phyloP scores from a whole-genome alignment of 2,329 filamentous ascomycete genomes.

The Apiospora kogelbergensis region DNA sequence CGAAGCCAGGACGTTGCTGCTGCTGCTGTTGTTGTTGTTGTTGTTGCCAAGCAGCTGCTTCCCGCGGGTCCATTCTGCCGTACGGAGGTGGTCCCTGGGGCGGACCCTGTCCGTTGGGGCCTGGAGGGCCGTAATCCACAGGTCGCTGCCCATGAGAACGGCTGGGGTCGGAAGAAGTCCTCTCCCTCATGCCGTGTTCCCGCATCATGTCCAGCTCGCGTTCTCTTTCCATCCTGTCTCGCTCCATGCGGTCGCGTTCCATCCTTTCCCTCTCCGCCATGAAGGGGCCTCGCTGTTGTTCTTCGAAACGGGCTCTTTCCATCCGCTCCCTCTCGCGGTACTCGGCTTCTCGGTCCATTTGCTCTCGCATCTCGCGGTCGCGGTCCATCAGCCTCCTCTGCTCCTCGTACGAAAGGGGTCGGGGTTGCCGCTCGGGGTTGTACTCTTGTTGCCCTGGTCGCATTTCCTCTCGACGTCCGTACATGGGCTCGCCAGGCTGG shows the following conservation, averaged over 20 bases:
- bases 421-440: constrained; percentile 48
- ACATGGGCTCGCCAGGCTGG: constrained; percentile 39
- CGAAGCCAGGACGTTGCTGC: constrained; percentile 36
- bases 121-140: constrained; percentile 43
- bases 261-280: constrained; percentile 36
- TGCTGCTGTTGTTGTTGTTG: not conserved
- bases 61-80: constrained; percentile 32
- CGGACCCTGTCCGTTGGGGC: constrained; percentile 24
- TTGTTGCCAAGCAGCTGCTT: constrained; percentile 33
- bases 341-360: constrained; percentile 38
- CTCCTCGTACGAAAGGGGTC: constrained; percentile 52
- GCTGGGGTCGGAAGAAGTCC: constrained; percentile 50
- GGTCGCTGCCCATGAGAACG: constrained; percentile 45
- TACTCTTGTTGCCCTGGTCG: constrained; percentile 46
- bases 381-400: constrained; percentile 48
- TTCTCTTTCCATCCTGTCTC: constrained; percentile 17
- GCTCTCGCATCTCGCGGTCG: constrained; percentile 43
- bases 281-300: constrained; percentile 26
- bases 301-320: constrained; percentile 34
- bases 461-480: constrained; percentile 50
- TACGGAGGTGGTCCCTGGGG: constrained; percentile 42
- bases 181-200: constrained; percentile 38
- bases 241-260: constrained; percentile 46
- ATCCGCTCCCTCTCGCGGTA: constrained; percentile 48
- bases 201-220: constrained; percentile 34